phyloP scores from a whole-genome alignment of 2,329 filamentous ascomycete species.

The Neonectria neomacrospora region DNA sequence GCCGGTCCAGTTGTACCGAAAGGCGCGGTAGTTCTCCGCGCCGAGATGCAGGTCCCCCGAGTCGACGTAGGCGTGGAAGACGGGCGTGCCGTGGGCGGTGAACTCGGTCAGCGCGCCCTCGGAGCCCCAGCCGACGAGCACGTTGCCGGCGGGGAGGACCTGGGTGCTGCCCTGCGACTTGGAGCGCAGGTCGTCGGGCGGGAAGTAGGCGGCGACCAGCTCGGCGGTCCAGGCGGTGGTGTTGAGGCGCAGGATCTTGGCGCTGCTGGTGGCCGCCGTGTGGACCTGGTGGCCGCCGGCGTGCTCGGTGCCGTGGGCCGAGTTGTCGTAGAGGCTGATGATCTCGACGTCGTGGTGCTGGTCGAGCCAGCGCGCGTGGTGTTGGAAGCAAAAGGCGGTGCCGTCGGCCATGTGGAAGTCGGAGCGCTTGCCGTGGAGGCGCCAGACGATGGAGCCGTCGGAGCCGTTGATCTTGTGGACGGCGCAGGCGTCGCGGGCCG shows the following conservation, averaged over 20 bases:
- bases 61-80: constrained; percentile 65
- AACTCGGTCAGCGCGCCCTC: constrained; percentile 61
- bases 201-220: constrained; percentile 59
- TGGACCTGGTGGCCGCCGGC: constrained; percentile 43
- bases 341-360: constrained; percentile 58
- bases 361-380: constrained; percentile 59
- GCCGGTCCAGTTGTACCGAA: constrained; percentile 65
- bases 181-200: constrained; percentile 60
- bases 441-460: constrained; percentile 64
- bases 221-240: constrained; percentile 58
- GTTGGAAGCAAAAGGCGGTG: constrained; percentile 61
- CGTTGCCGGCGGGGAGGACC: constrained; percentile 63
- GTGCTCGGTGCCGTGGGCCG: constrained; percentile 58
- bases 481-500: constrained; percentile 59
- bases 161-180: constrained; percentile 64
- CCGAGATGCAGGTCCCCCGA: constrained; percentile 46
- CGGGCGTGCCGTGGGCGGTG: constrained; percentile 55
- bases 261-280: constrained; percentile 53
- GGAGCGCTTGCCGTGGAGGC: constrained; percentile 60
- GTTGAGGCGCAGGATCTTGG: constrained; percentile 60
- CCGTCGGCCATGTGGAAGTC: constrained; percentile 50
- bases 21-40: constrained; percentile 65
- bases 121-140: constrained; percentile 68
- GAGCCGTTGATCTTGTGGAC: constrained; percentile 60
- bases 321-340: constrained; percentile 66